Base-by-base conservation (phyloP, 345 rosid species). In the Lepidium africanum region DNA sequence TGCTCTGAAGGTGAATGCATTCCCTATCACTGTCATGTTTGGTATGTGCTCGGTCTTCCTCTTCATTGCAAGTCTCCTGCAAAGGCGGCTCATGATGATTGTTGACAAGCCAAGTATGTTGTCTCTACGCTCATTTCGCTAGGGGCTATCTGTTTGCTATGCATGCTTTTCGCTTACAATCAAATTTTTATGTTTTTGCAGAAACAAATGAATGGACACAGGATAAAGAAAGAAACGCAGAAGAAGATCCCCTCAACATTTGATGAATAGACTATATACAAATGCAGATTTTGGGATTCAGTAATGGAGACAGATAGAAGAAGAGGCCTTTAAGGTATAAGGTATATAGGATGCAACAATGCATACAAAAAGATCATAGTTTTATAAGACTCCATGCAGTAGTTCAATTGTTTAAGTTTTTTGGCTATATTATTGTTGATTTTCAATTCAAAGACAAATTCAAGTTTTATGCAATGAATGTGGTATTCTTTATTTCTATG, bases 11-110 rank as follows among this genome's bases (percentile, higher is more conserved):
- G 96, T 94, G 48, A 71, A 91, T 76, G 99, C 90, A 15, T 91
- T 86, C 74, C 96, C 99, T 39, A 94, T 94, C 66, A 86, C 92
- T 7, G 86, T 91, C 17, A 94, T 91, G 99, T 91, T 94, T 30
- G 96, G 97, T 23, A 91, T 91, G 99, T 94, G 97, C 86, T 91
- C 97, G 0, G 81, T 87, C 75, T 94, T 94, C 87, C 97, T 94
- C 76, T 85, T 91, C n/a, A 82, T 94, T 72, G 97, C 99, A 38
- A 86, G 87, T 30, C 59, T 91, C 77, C 70, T 89, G 80, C 96
- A 94, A 77, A 85, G 90, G 73, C 86, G 95, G 72, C 87, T 94
- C 50, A 79, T 87, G 92, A 75, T 77, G 68, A 84, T 91, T 72
- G 72, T 83, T 32, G 96, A 89, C 15, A 94, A 80, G 77, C 82